Conservation (phyloP, 257 asterid species). For the Leptodermis oblonga region DNA sequence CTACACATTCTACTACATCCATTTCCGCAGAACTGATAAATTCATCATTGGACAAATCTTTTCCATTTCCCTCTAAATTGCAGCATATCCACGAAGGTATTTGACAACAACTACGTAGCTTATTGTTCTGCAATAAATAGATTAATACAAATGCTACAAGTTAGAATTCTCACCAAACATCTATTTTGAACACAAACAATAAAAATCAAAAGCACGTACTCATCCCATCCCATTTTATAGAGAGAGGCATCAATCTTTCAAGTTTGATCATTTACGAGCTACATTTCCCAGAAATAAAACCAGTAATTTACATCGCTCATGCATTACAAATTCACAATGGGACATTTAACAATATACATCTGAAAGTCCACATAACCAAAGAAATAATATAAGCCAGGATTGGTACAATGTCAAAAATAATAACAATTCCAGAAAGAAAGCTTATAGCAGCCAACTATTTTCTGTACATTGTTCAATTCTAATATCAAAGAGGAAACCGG, state of each 20-base stretch:
- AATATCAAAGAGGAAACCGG: background rate
- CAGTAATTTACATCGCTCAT: background rate
- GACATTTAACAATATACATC: background rate
- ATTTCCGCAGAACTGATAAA: conserved; percentile 60
- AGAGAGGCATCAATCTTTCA: background rate
- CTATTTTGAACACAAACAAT: background rate
- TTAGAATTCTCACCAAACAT: conserved; percentile 6
- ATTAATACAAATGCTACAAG: background rate
- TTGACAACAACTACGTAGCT: conserved; percentile 44
- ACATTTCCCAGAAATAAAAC: background rate
- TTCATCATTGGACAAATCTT: conserved; percentile 50
- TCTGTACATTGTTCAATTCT: background rate
- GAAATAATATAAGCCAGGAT: background rate
- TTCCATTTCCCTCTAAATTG: conserved; percentile 65
- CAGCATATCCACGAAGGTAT: conserved; percentile 88
- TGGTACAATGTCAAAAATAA: background rate
- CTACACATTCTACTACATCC: conserved; percentile 73
- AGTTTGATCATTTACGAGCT: background rate
- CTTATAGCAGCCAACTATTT: background rate
- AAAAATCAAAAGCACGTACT: background rate
- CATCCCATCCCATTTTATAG: background rate
- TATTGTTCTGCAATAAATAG: conserved; percentile 51
- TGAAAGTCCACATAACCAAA: background rate
- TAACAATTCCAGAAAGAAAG: background rate
- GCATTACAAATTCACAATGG: background rate